Evolutionary conservation across 2,329 filamentous ascomycete genomes (phyloP).

Genomic region (Xylogone sp.): DNA sequence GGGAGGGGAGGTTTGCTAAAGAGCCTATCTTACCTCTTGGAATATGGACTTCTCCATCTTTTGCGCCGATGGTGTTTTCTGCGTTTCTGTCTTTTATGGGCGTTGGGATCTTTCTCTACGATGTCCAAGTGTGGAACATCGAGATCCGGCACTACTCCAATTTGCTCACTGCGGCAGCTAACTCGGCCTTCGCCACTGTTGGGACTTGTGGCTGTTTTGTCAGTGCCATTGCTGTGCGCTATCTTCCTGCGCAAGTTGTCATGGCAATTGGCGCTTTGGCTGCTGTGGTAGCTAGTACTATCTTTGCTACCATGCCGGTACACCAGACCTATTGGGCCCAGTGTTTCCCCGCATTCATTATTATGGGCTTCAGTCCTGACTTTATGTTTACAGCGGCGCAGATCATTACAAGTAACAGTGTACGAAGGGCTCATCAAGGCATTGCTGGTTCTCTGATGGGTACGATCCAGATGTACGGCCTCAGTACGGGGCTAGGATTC

Average conservation of each 20-base stretch:
- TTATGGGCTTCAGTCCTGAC: slow-evolving; percentile 40
- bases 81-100: slow-evolving; percentile 17
- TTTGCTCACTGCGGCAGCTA: slow-evolving; percentile 35
- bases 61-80: slow-evolving; percentile 11
- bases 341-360: slow-evolving; percentile 34
- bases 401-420: too few species aligned
- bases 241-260: slow-evolving; percentile 43
- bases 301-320: slow-evolving; percentile 41
- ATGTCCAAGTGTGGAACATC: slow-evolving; percentile 42
- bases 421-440: slow-evolving; percentile 42
- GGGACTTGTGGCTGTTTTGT: slow-evolving; percentile 33
- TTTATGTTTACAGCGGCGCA: too few species aligned
- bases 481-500: slow-evolving; percentile 39
- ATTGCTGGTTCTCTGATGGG: slow-evolving; percentile 46
- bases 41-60: slow-evolving; percentile 19
- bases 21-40: slow-evolving; percentile 19
- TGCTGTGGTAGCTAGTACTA: slow-evolving; percentile 25
- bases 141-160: slow-evolving; percentile 36
- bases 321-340: slow-evolving; percentile 42
- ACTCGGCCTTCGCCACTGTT: slow-evolving; percentile 38
- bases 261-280: slow-evolving; percentile 35
- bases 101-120: slow-evolving; percentile 43
- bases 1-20: slow-evolving; percentile 14
- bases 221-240: slow-evolving; percentile 42
- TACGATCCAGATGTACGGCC: slow-evolving; percentile 36